A percentile compares a stretch with the other conserved stretches of the same genome.
These are phyloP conservation scores for Phytophthora ramorum DNA, from an alignment of 352 stramenopile genomes.

Conservation along the genomic window DNA sequence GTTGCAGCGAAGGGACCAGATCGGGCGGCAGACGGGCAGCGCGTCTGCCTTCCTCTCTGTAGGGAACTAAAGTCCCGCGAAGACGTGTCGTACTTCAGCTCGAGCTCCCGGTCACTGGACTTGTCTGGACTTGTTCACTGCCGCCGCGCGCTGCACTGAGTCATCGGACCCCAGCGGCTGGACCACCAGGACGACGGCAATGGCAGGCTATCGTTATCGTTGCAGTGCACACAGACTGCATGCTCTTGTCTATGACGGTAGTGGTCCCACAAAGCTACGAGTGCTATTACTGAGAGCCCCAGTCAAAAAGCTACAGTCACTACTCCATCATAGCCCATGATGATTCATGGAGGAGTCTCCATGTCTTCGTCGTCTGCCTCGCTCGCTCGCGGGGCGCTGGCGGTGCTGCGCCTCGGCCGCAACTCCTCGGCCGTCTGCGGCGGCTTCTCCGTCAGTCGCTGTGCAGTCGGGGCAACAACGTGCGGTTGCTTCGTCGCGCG, in stretches of 20 bases:
- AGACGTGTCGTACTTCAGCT: conserved; percentile 25
- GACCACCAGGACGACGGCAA: conserved; percentile 11
- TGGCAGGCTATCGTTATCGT: neutral
- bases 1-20: conserved; percentile 17
- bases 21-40: neutral
- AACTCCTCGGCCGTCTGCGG: conserved; percentile 66
- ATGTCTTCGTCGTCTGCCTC: conserved; percentile 44
- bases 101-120: conserved; percentile 13
- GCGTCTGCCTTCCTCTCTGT: conserved; percentile 14
- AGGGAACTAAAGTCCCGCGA: conserved; percentile 2
- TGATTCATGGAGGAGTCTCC: too few species aligned
- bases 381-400: conserved; percentile 29
- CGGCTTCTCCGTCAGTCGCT: conserved; percentile 67
- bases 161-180: conserved; percentile 8
- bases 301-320: neutral
- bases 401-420: conserved; percentile 54
- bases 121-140: conserved; percentile 35
- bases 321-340: conserved; percentile 5
- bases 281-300: neutral
- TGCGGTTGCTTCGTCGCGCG: too few species aligned
- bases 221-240: neutral
- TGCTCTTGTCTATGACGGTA: too few species aligned
- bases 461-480: too few species aligned
- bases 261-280: too few species aligned
- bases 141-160: conserved; percentile 4